These are phyloP conservation scores for Hortiboletus campestris DNA, from an alignment of 768 basidiomycete genomes.

Conservation along the genomic window DNA sequence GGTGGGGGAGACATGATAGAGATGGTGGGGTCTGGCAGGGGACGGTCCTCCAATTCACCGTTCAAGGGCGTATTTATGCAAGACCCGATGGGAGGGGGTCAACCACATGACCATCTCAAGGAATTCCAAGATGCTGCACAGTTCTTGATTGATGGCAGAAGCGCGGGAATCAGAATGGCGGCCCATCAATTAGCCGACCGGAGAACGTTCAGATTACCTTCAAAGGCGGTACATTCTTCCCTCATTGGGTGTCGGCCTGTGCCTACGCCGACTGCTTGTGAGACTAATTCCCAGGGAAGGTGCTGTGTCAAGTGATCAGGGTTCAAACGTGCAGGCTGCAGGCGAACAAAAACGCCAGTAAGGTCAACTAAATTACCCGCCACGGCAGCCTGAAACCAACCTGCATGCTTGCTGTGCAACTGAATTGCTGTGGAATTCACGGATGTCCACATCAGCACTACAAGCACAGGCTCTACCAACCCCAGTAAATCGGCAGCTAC, in stretches of 20 bases:
- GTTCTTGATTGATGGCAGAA: not conserved
- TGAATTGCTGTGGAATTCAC: not conserved
- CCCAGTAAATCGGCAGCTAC: constrained; percentile 32
- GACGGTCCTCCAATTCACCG: not conserved
- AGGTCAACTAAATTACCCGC: not conserved
- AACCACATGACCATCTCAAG: not conserved
- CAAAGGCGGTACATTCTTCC: not conserved
- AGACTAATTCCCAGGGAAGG: not conserved
- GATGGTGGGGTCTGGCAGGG: not conserved
- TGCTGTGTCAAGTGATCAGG: not conserved
- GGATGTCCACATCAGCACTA: not conserved
- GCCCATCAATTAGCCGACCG: not conserved
- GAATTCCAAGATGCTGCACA: not conserved
- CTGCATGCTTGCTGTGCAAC: not conserved
- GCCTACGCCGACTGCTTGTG: not conserved
- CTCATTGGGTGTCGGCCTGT: not conserved
- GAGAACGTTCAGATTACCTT: not conserved
- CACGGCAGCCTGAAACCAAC: not conserved
- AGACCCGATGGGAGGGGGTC: not conserved
- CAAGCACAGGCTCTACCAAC: constrained; percentile 4
- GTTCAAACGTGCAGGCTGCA: not conserved
- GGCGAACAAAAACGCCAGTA: not conserved
- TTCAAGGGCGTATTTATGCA: constrained; percentile 25
- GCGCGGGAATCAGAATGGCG: not conserved
- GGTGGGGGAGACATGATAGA: constrained; percentile 12